Percentiles rank a stretch among this genome's conserved stretches.
phyloP scores from a whole-genome alignment of 2,329 filamentous ascomycete genomes.

The Claviceps spartinae region DNA sequence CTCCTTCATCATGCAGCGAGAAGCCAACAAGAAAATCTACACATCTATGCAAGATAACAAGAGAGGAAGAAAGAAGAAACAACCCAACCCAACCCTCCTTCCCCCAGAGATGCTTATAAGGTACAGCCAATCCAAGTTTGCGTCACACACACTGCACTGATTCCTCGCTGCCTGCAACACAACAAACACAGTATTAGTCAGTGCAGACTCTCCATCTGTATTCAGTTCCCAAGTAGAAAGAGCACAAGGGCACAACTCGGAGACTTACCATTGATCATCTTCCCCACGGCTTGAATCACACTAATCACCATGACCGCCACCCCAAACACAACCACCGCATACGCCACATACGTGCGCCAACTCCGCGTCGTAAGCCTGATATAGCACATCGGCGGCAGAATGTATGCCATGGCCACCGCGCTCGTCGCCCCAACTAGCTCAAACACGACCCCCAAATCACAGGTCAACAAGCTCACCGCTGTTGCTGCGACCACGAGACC shows the following conservation, averaged over 20 bases:
- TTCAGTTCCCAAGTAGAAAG: too few relatives aligned
- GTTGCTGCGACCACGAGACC: conserved; percentile 68
- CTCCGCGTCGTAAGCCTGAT: conserved; percentile 75
- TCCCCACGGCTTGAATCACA: conserved; percentile 55
- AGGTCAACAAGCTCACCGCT: conserved; percentile 68
- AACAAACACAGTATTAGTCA: neutral
- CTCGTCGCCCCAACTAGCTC: conserved; percentile 93
- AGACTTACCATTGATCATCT: conserved; percentile 36
- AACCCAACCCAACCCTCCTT: too few relatives aligned
- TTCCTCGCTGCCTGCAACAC: conserved; percentile 6
- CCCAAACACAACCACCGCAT: conserved; percentile 65
- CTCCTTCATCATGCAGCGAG: too few relatives aligned
- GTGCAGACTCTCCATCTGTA: neutral
- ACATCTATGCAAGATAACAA: too few relatives aligned
- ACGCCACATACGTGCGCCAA: conserved; percentile 60
- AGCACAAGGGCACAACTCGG: too few relatives aligned
- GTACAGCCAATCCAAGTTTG: too few relatives aligned
- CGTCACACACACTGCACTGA: conserved; percentile 6
- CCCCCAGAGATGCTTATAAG: too few relatives aligned
- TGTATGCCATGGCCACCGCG: conserved; percentile 87
- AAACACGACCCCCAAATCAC: conserved; percentile 87
- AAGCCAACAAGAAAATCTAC: too few relatives aligned
- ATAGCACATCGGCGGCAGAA: conserved; percentile 87
- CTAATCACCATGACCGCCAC: conserved; percentile 69
- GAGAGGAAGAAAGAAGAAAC: neutral